Evolutionary conservation across 2,329 filamentous ascomycete species (phyloP), one percentile per base, ranked within the genome.

Genomic region (Xylaria sp.): DNA sequence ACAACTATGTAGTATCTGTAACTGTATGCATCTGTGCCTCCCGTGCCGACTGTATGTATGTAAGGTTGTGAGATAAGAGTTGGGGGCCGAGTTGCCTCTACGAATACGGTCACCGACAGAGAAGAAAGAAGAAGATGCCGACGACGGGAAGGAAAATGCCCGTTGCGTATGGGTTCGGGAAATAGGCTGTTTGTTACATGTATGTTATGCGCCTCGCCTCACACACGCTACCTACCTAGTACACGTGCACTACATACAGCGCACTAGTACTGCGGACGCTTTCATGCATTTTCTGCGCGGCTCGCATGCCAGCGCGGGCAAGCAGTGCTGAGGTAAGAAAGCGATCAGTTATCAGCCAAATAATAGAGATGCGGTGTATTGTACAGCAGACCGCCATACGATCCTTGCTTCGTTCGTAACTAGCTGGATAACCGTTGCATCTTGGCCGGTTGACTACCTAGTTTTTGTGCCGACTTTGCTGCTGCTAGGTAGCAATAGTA

Each of bases 1-100:
- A n/a, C n/a, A n/a, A n/a, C n/a, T n/a, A n/a, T n/a, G n/a, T n/a
- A n/a, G n/a, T n/a, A 19, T 42, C 42, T 17, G 25, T 35, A n/a
- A 55, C 33, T 25, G 54, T 33, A 57, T 57, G 54, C 45, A 46
- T n/a, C n/a, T n/a, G n/a, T n/a, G n/a, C n/a, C n/a, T n/a, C n/a
- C n/a, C n/a, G n/a, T n/a, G n/a, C n/a, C n/a, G n/a, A n/a, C n/a
- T 40, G 28, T 14, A 17, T 14, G 17, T 25, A 23, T 15, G 15
- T n/a, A 33, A n/a, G n/a, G n/a, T n/a, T n/a, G 17, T 17, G 40
- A 15, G 28, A n/a, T n/a, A n/a, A n/a, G n/a, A n/a, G n/a, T n/a
- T n/a, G n/a, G n/a, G n/a, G n/a, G n/a, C n/a, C n/a, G n/a, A n/a
- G n/a, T n/a, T n/a, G n/a, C n/a, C n/a, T n/a, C n/a, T 15, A 43